phyloP scores from a whole-genome alignment of 257 asterid genomes.

The Mitragyna speciosa region DNA sequence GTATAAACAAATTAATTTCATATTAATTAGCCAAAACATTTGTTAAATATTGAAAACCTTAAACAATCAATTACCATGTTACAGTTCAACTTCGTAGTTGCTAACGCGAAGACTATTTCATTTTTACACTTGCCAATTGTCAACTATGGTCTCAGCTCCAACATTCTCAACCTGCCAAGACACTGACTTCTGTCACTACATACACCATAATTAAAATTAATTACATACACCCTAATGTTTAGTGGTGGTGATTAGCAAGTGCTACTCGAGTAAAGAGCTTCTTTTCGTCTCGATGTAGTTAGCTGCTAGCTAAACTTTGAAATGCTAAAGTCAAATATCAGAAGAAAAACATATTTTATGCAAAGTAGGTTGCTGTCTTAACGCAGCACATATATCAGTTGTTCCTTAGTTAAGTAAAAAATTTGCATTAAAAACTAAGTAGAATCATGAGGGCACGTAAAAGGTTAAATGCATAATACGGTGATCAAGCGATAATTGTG shows the following conservation, averaged over 20 bases:
- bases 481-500: background rate
- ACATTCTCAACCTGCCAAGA: slow-evolving; percentile 37
- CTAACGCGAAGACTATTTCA: slow-evolving; percentile 43
- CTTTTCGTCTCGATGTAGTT: slow-evolving; percentile 20
- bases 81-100: slow-evolving; percentile 38
- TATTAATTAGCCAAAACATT: background rate
- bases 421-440: too few species aligned
- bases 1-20: background rate
- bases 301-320: slow-evolving; percentile 26
- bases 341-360: background rate
- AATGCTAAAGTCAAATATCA: slow-evolving; percentile 31
- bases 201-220: background rate
- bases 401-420: background rate
- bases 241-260: background rate
- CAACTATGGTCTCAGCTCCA: slow-evolving; percentile 23
- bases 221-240: background rate
- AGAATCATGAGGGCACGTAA: too few species aligned
- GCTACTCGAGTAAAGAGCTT: slow-evolving; percentile 1
- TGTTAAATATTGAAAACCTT: background rate
- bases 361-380: slow-evolving; percentile 13
- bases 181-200: background rate
- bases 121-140: slow-evolving; percentile 2
- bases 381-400: background rate
- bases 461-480: background rate
- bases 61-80: background rate